Evolutionary conservation across 1,284 basidiomycete genomes (phyloP), one percentile per base, ranked within the genome.

Genomic region (Ceratobasidium sp.): DNA sequence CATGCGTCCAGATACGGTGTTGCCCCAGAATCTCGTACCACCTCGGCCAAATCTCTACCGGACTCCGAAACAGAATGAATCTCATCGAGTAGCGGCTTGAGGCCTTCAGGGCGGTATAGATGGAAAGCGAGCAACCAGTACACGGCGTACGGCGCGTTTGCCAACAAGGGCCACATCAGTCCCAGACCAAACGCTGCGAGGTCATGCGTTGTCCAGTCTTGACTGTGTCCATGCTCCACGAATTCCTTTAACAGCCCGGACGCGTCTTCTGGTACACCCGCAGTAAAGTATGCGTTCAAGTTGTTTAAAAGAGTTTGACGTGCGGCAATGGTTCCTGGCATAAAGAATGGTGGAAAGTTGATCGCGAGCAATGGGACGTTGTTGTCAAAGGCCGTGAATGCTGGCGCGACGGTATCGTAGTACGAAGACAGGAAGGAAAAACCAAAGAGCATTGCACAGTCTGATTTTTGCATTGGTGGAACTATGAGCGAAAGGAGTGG

Each of bases 321-420:
- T 0, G 79, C 80, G 20, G 63, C 73, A 81, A 78, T 72, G 18
- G 73, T 77, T 42, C 33, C 49, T 7, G 23, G 51, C 73, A 77
- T 77, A 20, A 77, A 33, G 81, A 55, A 33, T 56, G 58, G 39
- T 78, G 80, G 40, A 79, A 80, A 78, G 33, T 79, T 82, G 44
- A 82, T 80, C 3, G 82, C 82, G 12, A 84, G 78, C 28, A 83
- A 77, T 1, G 84, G 83, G 61, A 85, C 83, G 0, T 79, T 76
- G 5, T 42, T 28, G 77, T 84, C 83, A 68, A 84, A 85, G 10
- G 66, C 78, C 23, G 72, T 70, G 72, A 85, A 84, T 6, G 79
- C 56, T 15, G 77, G 18, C 9, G 63, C 63, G 26, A 78, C 40
- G 9, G 23, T 26, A 39, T 66, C 64, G 28, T 67, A 77, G 23